A percentile compares a stretch with the other conserved stretches of the same genome.
phyloP scores from a whole-genome alignment of 192 early-diverging fungal genomes.

The Coemansia guatemalensis region DNA sequence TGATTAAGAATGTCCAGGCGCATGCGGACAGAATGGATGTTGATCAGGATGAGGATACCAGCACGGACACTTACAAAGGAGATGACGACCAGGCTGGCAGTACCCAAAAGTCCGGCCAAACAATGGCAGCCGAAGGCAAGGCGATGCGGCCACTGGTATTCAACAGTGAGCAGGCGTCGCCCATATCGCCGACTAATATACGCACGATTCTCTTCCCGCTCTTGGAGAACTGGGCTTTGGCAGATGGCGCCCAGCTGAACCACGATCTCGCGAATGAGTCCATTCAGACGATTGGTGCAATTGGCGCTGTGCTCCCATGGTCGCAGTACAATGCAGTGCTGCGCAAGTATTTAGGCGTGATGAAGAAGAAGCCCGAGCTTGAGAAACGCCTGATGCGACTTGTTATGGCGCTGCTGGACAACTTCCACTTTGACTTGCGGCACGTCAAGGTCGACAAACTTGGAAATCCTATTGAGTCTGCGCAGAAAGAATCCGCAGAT shows the following conservation, averaged over 20 bases:
- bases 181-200: constrained; percentile 39
- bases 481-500: neutral
- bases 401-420: constrained; percentile 78
- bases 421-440: constrained; percentile 88
- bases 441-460: constrained; percentile 55
- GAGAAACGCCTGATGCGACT: constrained; percentile 85
- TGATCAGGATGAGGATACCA: constrained; percentile 11
- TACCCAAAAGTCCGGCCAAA: neutral
- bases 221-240: constrained; percentile 85
- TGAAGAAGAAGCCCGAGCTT: constrained; percentile 63
- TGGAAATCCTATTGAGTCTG: constrained; percentile 22
- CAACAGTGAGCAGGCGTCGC: constrained; percentile 17
- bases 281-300: constrained; percentile 69
- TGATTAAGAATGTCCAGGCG: constrained; percentile 7
- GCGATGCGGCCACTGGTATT: constrained; percentile 26
- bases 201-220: constrained; percentile 72
- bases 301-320: constrained; percentile 78
- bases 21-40: constrained; percentile 34
- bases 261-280: constrained; percentile 83
- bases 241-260: constrained; percentile 63
- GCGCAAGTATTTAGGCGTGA: constrained; percentile 67
- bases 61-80: neutral
- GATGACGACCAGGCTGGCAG: constrained; percentile 8
- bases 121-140: neutral
- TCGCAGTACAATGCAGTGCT: constrained; percentile 76